phyloP scores from a whole-genome alignment of 2,329 filamentous ascomycete species.

The Sporothrix sp. region DNA sequence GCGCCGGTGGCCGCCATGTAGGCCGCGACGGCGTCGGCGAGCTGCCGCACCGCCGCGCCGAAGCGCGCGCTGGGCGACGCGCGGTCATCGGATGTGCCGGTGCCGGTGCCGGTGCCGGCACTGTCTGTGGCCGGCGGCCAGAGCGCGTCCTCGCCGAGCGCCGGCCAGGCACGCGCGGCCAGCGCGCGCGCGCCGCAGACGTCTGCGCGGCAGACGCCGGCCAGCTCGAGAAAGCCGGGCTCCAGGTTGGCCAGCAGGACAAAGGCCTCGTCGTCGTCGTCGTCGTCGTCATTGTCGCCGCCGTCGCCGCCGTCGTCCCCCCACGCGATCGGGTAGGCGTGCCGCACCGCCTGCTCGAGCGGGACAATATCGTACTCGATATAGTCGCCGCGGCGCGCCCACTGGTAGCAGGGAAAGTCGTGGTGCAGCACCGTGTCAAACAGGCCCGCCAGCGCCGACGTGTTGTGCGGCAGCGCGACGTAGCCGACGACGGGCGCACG shows the following conservation, averaged over 20 bases:
- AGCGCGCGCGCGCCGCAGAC: background rate
- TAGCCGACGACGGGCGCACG: background rate
- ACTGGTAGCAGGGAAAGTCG: slow-evolving; percentile 1
- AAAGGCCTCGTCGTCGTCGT: background rate
- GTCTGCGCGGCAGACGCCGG: background rate
- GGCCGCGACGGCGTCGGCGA: background rate
- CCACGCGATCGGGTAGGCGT: slow-evolving; percentile 6
- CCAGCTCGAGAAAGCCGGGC: background rate
- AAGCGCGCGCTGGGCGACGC: background rate
- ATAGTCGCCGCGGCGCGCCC: slow-evolving; percentile 1
- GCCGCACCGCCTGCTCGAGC: background rate
- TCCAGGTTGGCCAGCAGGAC: background rate
- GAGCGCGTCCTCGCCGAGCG: slow-evolving; percentile 5
- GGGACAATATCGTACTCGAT: slow-evolving; percentile 3
- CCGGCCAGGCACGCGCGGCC: background rate
- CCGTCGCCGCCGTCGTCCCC: no score
- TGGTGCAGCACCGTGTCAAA: slow-evolving; percentile 2
- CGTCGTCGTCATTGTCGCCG: background rate
- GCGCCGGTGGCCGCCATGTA: background rate
- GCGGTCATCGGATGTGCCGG: background rate
- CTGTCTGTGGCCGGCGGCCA: background rate
- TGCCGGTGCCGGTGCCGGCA: no score
- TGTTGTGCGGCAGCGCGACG: background rate
- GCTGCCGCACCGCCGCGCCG: background rate
- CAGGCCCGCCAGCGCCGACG: background rate